Evolutionary conservation across 192 early-diverging fungal genomes (phyloP), one percentile per base, ranked within the genome.

Genomic region (Gonapodya sp.): DNA sequence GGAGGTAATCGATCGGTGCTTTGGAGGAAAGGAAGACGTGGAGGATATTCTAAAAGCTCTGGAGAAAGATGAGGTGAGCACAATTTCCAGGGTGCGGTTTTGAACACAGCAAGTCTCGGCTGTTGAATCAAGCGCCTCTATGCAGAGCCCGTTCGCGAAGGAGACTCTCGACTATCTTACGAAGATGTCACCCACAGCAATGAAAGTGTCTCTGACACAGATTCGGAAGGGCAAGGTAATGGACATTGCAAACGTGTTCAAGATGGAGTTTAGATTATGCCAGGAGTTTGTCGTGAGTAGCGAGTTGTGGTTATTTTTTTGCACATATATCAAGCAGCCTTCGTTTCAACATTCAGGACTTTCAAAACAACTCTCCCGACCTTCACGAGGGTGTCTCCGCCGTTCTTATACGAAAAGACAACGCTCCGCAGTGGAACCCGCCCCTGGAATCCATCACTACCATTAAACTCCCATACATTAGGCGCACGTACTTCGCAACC

Each of bases 301-400:
- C 18, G 35, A 8, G 14, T 36, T 36, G 35, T 85, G 35, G 18
- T 36, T 24, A 79, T 16, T n/a, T n/a, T n/a, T n/a, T n/a, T 0
- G 2, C 36, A 74, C 80, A 74, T 32, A 34, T 78, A 36, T 31
- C 32, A 80, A 0, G 78, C 24, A 78, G 14, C 30, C 35, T 18
- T 36, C 24, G 18, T 80, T n/a, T n/a, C n/a, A n/a, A 1, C 16
- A 31, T 33, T 31, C 75, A 77, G 75, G 75, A 77, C 31, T 77
- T 77, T 2, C 8, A 77, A 34, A 77, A 77, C 75, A 77, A 77
- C 31, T 77, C 75, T 0, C 91, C 90, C 73, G 97, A 99, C 83
- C 96, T 99, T 82, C 83, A 88, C 64, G 95, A 96, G 89, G 97
- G 98, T 18, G 96, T 98, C 0, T 92, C 83, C 18, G 92, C 93